A percentile compares a stretch with the other conserved stretches of the same genome.
These are phyloP conservation scores for Fusarium nygamai DNA, from an alignment of 2,329 filamentous ascomycete genomes.

Conservation along the genomic window DNA sequence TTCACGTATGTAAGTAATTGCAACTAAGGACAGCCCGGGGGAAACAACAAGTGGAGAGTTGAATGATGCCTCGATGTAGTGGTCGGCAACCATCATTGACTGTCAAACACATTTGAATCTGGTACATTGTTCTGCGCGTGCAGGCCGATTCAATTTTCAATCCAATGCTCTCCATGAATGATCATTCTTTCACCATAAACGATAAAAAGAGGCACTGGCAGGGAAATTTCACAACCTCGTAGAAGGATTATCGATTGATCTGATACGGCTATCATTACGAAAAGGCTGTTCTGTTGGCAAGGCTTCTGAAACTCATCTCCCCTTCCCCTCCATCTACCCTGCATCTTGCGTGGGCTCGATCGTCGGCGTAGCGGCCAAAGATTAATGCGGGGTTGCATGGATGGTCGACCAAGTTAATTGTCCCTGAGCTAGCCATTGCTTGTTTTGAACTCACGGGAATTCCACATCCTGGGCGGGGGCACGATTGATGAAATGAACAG, in stretches of 20 bases:
- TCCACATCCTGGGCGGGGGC: not conserved
- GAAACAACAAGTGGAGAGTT: no score
- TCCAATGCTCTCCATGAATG: fast-evolving
- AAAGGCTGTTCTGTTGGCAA: no score
- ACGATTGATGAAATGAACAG: not conserved
- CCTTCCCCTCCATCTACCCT: not conserved
- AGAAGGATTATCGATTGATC: no score
- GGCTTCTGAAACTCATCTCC: not conserved
- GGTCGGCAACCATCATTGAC: fast-evolving
- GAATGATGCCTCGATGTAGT: fast-evolving
- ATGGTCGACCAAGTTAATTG: not conserved
- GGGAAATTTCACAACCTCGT: no score
- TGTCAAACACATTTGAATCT: not conserved
- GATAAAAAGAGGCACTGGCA: no score
- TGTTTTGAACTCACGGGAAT: not conserved
- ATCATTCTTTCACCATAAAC: no score
- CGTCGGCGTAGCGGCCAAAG: not conserved
- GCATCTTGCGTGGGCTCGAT: not conserved
- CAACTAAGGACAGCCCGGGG: no score
- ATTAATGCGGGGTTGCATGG: not conserved
- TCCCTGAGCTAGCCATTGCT: not conserved
- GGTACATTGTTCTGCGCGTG: no score
- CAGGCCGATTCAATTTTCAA: fast-evolving
- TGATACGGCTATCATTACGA: not conserved
- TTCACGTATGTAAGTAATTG: not conserved